Base-by-base conservation (phyloP, 495 filamentous ascomycete species). In the Lasiosphaeris hirsuta region DNA sequence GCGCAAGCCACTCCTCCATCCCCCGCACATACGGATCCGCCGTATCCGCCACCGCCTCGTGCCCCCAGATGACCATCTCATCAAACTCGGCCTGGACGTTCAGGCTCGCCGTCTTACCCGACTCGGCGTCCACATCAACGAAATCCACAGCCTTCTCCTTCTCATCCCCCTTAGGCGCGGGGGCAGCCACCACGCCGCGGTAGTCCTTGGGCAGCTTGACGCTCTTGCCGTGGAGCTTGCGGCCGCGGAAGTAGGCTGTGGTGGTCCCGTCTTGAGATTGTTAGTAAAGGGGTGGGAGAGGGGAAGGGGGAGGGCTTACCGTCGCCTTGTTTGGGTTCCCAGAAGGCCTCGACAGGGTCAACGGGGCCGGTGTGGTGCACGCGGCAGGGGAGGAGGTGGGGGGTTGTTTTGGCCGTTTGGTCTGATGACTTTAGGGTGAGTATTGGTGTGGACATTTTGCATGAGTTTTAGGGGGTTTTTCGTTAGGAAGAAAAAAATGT, bases 311-410 rank as follows among this genome's bases (percentile, higher is more conserved):
- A 1, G 34, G 10, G 36, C 19, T 43, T 61, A 69, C 67, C 64
- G 54, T 72, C 56, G 23, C 75, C 70, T 36, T 70, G 54, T 50
- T 63, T 66, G 37, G 89, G 83, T 4, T 69, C 73, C 93, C 93
- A 97, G 63, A 90, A 90, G n/a, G 85, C 76, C 35, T 82, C 62
- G 5, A 82, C 73, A 1, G 85, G 80, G 13, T 85, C 78, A 46
- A 91, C 75, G 10, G 84, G 73, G 6, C 93, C 93, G 66, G 88
- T 81, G 66, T 95, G 85, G 62, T 93, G 81, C 63, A 97, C 84
- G 51, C 81, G 80, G 64, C 92, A 96, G 7, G 93, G 93, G 15
- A 97, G 81, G 40, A 97, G 74, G 69, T 97, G 88, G 0, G 90
- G 86, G 2, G 79, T 87, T 56, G 79, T 80, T 62, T 81, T 80